Base-by-base conservation (phyloP, 2,329 filamentous ascomycete genomes). In the Aspergillus thermomutatus region DNA sequence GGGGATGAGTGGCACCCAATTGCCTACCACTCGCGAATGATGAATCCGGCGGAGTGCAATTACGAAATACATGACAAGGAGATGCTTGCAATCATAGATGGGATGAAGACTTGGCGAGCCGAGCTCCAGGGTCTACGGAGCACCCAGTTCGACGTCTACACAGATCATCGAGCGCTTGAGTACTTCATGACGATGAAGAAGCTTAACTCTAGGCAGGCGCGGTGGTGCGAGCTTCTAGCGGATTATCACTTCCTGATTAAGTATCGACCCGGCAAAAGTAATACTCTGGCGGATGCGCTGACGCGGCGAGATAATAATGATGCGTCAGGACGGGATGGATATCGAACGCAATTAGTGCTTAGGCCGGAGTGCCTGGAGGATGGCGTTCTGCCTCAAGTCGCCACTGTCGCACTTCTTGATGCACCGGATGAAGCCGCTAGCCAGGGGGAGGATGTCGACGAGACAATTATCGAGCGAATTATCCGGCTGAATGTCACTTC, bases 41-140 rank as follows among this genome's bases (percentile, higher is more conserved):
- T 65, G 27, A 53, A 31, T 1, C 27, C 50, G 7, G 40, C 53
- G 1, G 56, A n/a, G n/a, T n/a, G n/a, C n/a, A n/a, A n/a, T n/a
- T n/a, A n/a, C n/a, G n/a, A n/a, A n/a, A n/a, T n/a, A 71, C 61
- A 37, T 34, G 64, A 66, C 51, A 70, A 72, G 47, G 53, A 68
- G 23, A 69, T 68, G 9, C 58, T 71, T 52, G 58, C 72, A 51
- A 70, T 72, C 46, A 56, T 73, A 3, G 17, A 43, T 9, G 46
- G 53, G 21, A 54, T 69, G n/a, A 52, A 69, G 43, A 57, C 66
- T 54, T 72, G 60, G 63, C 9, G 52, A 4, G 28, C 59, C 3
- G 48, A 67, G n/a, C 54, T 67, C 19, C 52, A 64, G 60, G 59
- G 60, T 5, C 50, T 41, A 19, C 50, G 53, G 37, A 52, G 3